Base-by-base conservation (phyloP, 192 early-diverging fungal genomes). In the Entomortierella lignicola region DNA sequence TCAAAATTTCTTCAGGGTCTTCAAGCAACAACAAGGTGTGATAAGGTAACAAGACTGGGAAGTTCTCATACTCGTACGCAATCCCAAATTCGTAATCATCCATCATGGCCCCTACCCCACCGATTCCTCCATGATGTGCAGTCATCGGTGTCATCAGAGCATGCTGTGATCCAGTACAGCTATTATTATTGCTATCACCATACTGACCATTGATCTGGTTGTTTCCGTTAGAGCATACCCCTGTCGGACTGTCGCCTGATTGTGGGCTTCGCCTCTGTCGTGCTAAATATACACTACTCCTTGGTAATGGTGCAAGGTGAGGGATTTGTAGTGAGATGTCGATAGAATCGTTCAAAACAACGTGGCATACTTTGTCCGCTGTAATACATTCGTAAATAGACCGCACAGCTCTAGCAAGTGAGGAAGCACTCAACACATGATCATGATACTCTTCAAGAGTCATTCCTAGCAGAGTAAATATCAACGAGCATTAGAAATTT, bases 11-110 rank as follows among this genome's bases (percentile, higher is more conserved):
- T 48, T 92, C 94, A 0, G 93, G 92, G 74, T 96, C 94, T 53
- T 93, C 90, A 30, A 95, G 72, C 18, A 97, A 85, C 63, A 99
- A 66, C 6, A 99, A 67, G 0, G 95, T 92, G 47, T 97, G 92
- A 72, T 96, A 95, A 0, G 97, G 95, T 60, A 94, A 88, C 23
- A 99, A 85, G 15, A 88, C 85, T 17, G 94, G 93, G 56, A 89
- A 93, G 17, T 86, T 81, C 58, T 90, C 83, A 60, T 92, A 89
- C 69, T 92, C 89, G 63, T 91, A 85, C 2, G 82, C 87, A 2
- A 59, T 60, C 18, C 75, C 75, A 15, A 69, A 57, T 31, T 79
- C 75, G 47, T 64, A 79, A 30, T 79, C 75, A 25, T 79, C 75
- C 68, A 79, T 79, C 37, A 70, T 70, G 21, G 63, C 63, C 11